Conservation (phyloP, 371 early-diverging fungal species). For the Mucor saturninus region DNA sequence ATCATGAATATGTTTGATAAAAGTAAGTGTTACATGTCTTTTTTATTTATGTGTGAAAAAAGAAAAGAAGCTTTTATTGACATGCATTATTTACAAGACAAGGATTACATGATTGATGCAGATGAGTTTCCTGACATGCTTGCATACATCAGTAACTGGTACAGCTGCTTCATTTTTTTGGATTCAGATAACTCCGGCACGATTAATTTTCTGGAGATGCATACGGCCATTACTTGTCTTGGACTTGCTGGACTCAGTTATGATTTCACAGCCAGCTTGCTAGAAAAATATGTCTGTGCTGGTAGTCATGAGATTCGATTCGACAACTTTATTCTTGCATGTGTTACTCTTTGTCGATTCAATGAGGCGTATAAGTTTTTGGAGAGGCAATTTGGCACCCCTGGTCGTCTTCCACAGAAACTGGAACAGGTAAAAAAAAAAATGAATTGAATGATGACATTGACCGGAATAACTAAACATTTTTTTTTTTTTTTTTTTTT, state of each 20-base stretch:
- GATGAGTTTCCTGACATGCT: conserved; percentile 18
- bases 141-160: conserved; percentile 18
- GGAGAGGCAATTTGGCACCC: conserved; percentile 9
- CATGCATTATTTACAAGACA: conserved; percentile 7
- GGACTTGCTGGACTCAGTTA: conserved; percentile 6
- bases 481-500: no score
- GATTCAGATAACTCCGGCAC: conserved; percentile 17
- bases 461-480: no score
- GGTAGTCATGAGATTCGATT: conserved; percentile 11
- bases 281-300: conserved; percentile 13
- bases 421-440: conserved; percentile 11
- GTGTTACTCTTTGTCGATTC: conserved; percentile 18
- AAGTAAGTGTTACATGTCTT: conserved; percentile 1
- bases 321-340: conserved; percentile 23
- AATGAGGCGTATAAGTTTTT: conserved; percentile 11
- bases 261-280: background rate
- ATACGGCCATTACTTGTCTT: conserved; percentile 7
- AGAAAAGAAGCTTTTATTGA: background rate
- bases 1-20: conserved; percentile 19
- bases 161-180: conserved; percentile 9
- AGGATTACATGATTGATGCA: conserved; percentile 11
- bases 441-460: no score
- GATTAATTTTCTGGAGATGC: conserved; percentile 20
- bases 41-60: background rate
- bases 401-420: background rate